These are phyloP conservation scores for Epichloe gansuensis DNA, from an alignment of 2,329 filamentous ascomycete genomes.

Conservation along the genomic window DNA sequence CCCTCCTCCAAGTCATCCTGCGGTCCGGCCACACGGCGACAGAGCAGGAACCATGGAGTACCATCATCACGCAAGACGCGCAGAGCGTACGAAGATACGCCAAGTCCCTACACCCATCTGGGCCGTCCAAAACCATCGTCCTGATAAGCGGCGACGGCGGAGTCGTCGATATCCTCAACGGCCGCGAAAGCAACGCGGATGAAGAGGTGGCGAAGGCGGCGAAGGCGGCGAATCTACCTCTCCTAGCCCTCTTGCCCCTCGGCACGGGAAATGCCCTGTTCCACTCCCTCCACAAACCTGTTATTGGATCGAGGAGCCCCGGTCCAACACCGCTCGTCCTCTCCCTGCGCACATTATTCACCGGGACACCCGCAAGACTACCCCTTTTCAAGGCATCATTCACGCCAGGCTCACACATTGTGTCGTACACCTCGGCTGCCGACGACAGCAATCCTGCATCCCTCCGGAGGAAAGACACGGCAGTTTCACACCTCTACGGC, in stretches of 20 bases:
- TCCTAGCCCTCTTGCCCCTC: slow-evolving; percentile 43
- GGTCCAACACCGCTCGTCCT: slow-evolving; percentile 31
- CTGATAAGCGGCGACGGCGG: slow-evolving; percentile 84
- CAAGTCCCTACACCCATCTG: slow-evolving; percentile 14
- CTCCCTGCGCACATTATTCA: slow-evolving; percentile 44
- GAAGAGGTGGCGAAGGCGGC: neutral
- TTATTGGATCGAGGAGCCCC: slow-evolving; percentile 29
- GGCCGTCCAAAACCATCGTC: slow-evolving; percentile 43
- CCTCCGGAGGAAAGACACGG: slow-evolving; percentile 17
- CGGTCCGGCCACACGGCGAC: neutral
- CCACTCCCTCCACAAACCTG: slow-evolving; percentile 47
- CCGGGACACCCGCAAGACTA: slow-evolving; percentile 39
- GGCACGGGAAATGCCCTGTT: slow-evolving; percentile 55
- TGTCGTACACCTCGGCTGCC: slow-evolving; percentile 21
- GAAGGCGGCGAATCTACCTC: slow-evolving; percentile 18
- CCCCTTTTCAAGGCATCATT: slow-evolving; percentile 52
- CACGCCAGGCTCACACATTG: slow-evolving; percentile 40
- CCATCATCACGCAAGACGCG: slow-evolving; percentile 50
- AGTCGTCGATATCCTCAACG: slow-evolving; percentile 69
- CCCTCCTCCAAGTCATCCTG: slow-evolving; percentile 34
- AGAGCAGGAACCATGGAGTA: slow-evolving; percentile 5
- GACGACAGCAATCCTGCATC: slow-evolving; percentile 4
- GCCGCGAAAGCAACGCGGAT: slow-evolving; percentile 12
- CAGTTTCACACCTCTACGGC: slow-evolving; percentile 43
- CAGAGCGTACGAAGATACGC: slow-evolving; percentile 55